Evolutionary conservation across 2,329 filamentous ascomycete species (phyloP).

Genomic region (Whalleya microplaca): DNA sequence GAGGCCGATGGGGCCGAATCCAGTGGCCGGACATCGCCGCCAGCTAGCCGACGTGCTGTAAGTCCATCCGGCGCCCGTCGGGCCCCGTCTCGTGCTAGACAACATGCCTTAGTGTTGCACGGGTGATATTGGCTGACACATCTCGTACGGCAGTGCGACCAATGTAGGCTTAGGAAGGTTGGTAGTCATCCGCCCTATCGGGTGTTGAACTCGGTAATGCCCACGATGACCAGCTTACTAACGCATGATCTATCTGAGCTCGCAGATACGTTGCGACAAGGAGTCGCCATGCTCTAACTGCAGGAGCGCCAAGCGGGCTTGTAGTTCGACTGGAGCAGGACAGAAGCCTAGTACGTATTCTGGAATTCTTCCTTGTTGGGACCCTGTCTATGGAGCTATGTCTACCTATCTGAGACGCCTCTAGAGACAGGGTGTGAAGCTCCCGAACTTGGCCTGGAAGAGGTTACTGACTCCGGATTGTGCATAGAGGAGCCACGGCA

Average conservation of each 20-base stretch:
- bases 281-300: constrained; percentile 63
- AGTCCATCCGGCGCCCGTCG: constrained; percentile 44
- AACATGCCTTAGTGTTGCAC: constrained; percentile 41
- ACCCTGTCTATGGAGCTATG: neutral
- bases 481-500: constrained; percentile 51
- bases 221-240: constrained; percentile 1
- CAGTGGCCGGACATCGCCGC: constrained; percentile 39
- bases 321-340: constrained; percentile 58
- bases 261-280: constrained; percentile 62
- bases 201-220: constrained; percentile 1
- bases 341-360: constrained; percentile 48
- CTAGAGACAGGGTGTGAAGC: neutral
- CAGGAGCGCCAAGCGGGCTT: constrained; percentile 54
- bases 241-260: neutral
- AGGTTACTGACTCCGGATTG: neutral
- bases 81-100: constrained; percentile 29
- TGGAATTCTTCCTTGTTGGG: neutral
- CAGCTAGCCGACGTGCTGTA: constrained; percentile 45
- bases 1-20: constrained; percentile 41
- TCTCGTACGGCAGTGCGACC: constrained; percentile 39
- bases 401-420: neutral
- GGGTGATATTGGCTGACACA: constrained; percentile 14
- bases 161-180: constrained; percentile 45
- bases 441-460: neutral
- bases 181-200: constrained; percentile 14